Conservation (phyloP, 2,329 filamentous ascomycete species). For the Colletotrichum sp. region DNA sequence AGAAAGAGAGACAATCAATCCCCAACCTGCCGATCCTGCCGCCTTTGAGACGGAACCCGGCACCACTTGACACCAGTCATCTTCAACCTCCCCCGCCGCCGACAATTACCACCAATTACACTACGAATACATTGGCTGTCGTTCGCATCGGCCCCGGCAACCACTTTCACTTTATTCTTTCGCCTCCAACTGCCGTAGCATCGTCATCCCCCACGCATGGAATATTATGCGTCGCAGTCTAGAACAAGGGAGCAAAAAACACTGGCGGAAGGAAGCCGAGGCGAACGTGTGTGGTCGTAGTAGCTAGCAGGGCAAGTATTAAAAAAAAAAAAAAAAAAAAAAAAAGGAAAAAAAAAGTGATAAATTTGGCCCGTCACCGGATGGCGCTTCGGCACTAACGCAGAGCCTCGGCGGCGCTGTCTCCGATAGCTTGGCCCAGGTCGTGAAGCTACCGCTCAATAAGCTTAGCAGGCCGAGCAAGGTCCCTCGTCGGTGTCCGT, state of each 20-base stretch:
- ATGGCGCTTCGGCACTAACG: neutral
- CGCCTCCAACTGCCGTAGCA: neutral
- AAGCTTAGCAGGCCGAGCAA: neutral
- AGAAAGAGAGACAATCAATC: neutral
- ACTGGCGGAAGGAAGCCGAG: neutral
- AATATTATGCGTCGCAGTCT: neutral
- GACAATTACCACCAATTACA: neutral
- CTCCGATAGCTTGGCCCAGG: neutral
- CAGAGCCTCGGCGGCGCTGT: conserved; percentile 2
- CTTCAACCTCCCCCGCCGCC: neutral
- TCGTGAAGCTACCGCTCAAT: neutral
- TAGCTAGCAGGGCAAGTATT: neutral
- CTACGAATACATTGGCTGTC: neutral
- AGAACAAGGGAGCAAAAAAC: neutral
- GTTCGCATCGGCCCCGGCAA: neutral
- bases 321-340: neutral
- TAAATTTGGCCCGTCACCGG: neutral
- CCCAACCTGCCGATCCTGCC: neutral
- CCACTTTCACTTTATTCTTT: neutral
- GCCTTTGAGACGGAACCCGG: neutral
- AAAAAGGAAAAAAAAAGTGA: neutral
- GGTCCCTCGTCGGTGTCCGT: neutral
- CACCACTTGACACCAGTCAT: neutral
- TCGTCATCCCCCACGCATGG: neutral
- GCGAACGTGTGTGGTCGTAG: neutral